Evolutionary conservation across 352 stramenopile species (phyloP).

Genomic region (Globisporangium irregulare): DNA sequence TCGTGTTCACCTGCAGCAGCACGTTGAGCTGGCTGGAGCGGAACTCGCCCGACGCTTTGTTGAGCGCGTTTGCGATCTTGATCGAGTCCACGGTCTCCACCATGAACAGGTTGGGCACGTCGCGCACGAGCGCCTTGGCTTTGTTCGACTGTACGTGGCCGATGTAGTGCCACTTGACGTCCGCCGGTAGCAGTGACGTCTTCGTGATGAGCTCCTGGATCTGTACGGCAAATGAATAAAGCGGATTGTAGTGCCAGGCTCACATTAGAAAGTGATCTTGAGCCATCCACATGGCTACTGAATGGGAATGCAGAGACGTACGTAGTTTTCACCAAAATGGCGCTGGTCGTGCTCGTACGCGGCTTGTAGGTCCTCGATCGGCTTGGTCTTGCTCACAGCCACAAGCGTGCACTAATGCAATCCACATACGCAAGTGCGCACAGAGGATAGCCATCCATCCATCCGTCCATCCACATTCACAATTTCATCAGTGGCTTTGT

Average conservation of each 20-base stretch:
- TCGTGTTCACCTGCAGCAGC: conserved; percentile 98
- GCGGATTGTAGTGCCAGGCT: background rate
- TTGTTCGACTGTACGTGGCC: conserved; percentile 99
- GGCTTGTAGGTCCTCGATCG: conserved; percentile 80
- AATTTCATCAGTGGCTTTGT: background rate
- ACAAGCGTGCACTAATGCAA: conserved; percentile 71
- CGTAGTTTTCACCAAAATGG: conserved; percentile 99
- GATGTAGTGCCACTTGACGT: conserved; percentile 98
- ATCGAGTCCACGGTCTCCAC: conserved; percentile 96
- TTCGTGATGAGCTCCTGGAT: conserved; percentile 98
- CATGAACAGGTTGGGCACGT: conserved; percentile 91
- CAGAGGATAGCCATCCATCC: background rate
- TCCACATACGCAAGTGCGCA: background rate
- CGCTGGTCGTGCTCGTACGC: conserved; percentile 91
- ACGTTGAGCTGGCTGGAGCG: conserved; percentile 85
- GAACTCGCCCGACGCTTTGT: conserved; percentile 80
- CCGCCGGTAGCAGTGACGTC: conserved; percentile 73
- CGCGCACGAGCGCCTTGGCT: conserved; percentile 88
- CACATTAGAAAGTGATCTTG: conserved; percentile 12
- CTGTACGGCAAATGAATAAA: conserved; percentile 21
- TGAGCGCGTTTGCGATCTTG: conserved; percentile 96
- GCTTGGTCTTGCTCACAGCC: conserved; percentile 95
- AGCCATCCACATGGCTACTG: background rate
- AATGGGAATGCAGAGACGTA: conserved; percentile 22
- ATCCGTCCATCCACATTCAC: background rate